Evolutionary conservation across 2,329 filamentous ascomycete genomes (phyloP), one percentile per base, ranked within the genome.

Genomic region (Fusarium palustre): DNA sequence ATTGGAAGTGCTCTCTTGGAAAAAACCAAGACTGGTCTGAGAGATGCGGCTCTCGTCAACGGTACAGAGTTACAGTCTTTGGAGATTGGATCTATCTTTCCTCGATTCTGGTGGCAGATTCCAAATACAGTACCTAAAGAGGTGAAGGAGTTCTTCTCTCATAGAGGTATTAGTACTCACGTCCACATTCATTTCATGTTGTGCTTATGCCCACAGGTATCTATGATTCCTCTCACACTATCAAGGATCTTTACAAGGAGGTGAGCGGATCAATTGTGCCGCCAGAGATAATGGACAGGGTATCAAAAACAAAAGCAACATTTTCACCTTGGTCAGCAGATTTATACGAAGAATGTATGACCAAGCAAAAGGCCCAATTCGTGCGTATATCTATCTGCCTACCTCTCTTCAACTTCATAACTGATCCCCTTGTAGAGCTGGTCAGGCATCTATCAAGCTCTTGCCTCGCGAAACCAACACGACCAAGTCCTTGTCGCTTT

Each of bases 261-360:
- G 66, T 74, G 1, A 57, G 57, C 6, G 18, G 31, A 3, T 31
- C 33, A 0, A 57, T 69, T 7, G 73, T 30, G 7, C 64, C 70
- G 1, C 33, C 69, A 3, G 61, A 68, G n/a, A 41, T 70, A 20
- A 38, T 74, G 22, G 68, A 70, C 12, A 52, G 53, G 20, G 68
- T 69, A 1, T 58, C 71, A 25, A 75, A 71, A 52, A 54, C 28
- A 10, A 70, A 63, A 1, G 11, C 63, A 4, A 65, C 48, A 20
- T 74, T 75, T 30, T 45, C 59, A n/a, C 65, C 69, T 5, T 75
- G 73, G 71, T 69, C 71, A 1, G 43, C 69, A 2, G 73, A 72
- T 1, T 10, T 73, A 3, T 72, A 73, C 5, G 69, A 75, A 11
- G 73, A 75, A 25, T 75, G 73, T 42, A 68, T 75, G 22, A 5